Conservation (phyloP, 176 grass and related monocot species). For the Triticum aestivum region DNA sequence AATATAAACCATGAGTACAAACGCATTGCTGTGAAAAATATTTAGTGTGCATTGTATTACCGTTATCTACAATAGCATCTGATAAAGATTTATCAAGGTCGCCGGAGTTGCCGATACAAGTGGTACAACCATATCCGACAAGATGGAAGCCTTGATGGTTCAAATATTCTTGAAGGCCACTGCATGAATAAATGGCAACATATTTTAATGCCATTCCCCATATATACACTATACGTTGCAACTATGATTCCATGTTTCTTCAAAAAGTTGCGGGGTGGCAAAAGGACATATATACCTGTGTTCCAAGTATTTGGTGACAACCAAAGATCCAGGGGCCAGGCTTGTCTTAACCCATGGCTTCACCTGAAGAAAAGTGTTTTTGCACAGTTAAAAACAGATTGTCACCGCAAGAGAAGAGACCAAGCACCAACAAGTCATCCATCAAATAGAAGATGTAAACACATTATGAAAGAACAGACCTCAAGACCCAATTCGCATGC, state of each 20-base stretch:
- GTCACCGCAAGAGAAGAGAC: background rate
- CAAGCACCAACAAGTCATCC: background rate
- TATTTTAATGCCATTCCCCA: background rate
- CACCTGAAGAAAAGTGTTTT: conserved; percentile 40
- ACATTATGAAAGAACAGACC: conserved; percentile 38
- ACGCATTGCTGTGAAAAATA: background rate
- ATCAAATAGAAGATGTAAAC: background rate
- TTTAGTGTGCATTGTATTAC: conserved; percentile 22
- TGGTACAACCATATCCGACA: conserved; percentile 90
- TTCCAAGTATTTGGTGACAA: conserved; percentile 85
- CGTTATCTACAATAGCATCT: conserved; percentile 74
- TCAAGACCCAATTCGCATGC: conserved; percentile 67
- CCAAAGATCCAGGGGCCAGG: conserved; percentile 86
- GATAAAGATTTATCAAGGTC: conserved; percentile 78
- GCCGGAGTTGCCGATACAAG: conserved; percentile 92
- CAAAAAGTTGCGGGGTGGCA: background rate
- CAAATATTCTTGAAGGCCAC: conserved; percentile 79
- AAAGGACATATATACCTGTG: conserved; percentile 51
- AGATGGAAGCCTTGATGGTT: conserved; percentile 80
- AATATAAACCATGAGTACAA: background rate
- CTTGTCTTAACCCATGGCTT: conserved; percentile 93
- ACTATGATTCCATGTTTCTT: background rate
- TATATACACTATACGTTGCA: background rate
- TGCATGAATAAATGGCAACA: conserved; percentile 16
- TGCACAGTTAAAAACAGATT: conserved; percentile 3